A percentile compares a stretch with the other conserved stretches of the same genome.
Conservation (phyloP, 1,139 yeast genomes). For the Suhomyces bribrorum region DNA sequence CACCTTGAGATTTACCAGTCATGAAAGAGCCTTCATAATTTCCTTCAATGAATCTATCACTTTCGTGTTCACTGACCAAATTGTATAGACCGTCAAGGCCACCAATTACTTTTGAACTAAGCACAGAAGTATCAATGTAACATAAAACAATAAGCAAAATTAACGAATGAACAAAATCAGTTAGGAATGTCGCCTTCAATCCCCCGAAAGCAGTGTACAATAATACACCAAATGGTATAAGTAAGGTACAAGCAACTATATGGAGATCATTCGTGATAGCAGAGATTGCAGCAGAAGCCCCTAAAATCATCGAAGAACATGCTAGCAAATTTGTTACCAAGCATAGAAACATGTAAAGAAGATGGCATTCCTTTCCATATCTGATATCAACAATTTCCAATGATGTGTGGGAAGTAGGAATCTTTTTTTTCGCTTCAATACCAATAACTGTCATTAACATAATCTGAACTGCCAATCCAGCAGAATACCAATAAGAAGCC, state of each 20-base stretch:
- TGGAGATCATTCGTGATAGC: conserved; percentile 36
- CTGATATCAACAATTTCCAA: conserved; percentile 33
- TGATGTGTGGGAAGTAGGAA: conserved; percentile 32
- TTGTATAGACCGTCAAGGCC: conserved; percentile 33
- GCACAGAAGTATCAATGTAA: conserved; percentile 29
- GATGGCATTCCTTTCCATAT: conserved; percentile 33
- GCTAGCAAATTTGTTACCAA: conserved; percentile 35
- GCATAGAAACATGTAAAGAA: conserved; percentile 33
- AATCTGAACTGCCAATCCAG: conserved; percentile 32
- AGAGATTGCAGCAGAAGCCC: conserved; percentile 38
- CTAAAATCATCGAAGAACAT: conserved; percentile 37
- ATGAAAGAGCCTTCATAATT: conserved; percentile 35
- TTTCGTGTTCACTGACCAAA: conserved; percentile 17
- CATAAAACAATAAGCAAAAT: conserved; percentile 33
- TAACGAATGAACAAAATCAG: conserved; percentile 39
- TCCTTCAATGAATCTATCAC: conserved; percentile 27
- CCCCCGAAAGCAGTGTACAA: conserved; percentile 44
- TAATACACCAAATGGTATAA: conserved; percentile 39
- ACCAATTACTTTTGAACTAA: conserved; percentile 28
- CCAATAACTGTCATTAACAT: conserved; percentile 31
- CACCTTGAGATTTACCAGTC: conserved; percentile 37
- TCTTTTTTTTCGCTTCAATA: conserved; percentile 32
- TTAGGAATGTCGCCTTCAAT: conserved; percentile 41
- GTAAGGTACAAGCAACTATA: conserved; percentile 33
- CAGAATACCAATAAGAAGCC: conserved; percentile 28